Evolutionary conservation across 2,329 filamentous ascomycete species (phyloP), one percentile per base, ranked within the genome.

Genomic region (Dothideomycetidae sp.): DNA sequence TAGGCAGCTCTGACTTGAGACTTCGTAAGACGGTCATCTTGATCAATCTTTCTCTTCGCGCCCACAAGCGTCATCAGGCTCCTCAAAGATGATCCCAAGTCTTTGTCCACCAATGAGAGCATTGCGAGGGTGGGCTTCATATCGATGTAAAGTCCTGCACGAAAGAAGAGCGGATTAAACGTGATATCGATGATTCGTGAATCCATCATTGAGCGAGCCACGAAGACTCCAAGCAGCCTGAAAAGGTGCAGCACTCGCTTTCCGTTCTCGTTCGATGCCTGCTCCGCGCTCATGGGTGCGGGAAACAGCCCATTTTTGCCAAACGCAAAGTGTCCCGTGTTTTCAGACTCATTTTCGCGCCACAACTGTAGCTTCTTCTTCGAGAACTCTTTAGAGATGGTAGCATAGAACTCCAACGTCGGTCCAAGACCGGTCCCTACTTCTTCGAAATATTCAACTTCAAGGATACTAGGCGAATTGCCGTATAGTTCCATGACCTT

Each of bases 401-500:
- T 93, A 0, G 90, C 93, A 60, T 98, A 98, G 56, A 98, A 98
- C 55, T 98, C 90, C 10, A 98, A 70, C 0, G 90, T 98, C 3
- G 90, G 90, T 0, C 90, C 90, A 31, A 98, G 68, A 32, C 90
- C 90, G 15, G 92, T 98, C 40, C 90, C 90, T 14, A 98, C 90
- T 60, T 98, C 90, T 51, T 96, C 90, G 48, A 98, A 98, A 53
- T 98, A 98, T 53, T 98, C 92, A 2, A 98, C 88, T 53, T 98
- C 90, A 1, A 98, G 64, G 17, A 96, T 82, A 55, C 88, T 96
- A 42, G 93, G 83, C 1, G 88, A 93, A n/a, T 83, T 83, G 1
- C 90, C 90, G 51, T 98, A 98, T 2, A 96, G 71, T 50, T 98
- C 88, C 88, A 98, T 96, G 18, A 98, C 90, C 59, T 98, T 98